phyloP scores from a whole-genome alignment of 2,329 filamentous ascomycete genomes.

The Talaromyces islandicus region DNA sequence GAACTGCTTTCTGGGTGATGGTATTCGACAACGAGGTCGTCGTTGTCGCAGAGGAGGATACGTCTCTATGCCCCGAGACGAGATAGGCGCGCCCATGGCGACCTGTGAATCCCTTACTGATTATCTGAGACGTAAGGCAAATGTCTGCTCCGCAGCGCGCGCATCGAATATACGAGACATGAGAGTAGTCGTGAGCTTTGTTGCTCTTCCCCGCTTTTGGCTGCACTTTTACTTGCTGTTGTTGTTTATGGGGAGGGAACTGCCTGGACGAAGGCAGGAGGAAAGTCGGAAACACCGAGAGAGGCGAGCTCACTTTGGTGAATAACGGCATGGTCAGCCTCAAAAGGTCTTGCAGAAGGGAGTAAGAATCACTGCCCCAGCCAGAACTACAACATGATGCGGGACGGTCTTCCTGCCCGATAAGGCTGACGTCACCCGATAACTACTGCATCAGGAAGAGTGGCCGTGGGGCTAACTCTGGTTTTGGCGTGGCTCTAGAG shows the following conservation, averaged over 20 bases:
- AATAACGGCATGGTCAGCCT: neutral
- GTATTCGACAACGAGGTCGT: slow-evolving; percentile 52
- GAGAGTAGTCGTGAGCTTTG: slow-evolving; percentile 10
- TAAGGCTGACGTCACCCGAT: neutral
- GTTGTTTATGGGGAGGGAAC: slow-evolving; percentile 35
- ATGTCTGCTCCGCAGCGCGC: slow-evolving; percentile 55
- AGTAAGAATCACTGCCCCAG: neutral
- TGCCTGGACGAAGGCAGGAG: slow-evolving; percentile 20
- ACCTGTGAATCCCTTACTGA: slow-evolving; percentile 61
- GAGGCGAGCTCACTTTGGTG: neutral
- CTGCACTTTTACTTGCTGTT: neutral
- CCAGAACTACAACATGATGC: neutral
- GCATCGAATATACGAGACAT: slow-evolving; percentile 54
- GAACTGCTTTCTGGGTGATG: slow-evolving; percentile 49
- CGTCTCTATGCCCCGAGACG: slow-evolving; percentile 39
- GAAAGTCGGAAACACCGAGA: slow-evolving; percentile 6
- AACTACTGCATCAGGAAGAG: neutral
- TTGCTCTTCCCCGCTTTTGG: neutral
- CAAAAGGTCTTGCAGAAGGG: neutral
- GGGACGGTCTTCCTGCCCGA: neutral
- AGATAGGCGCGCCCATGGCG: slow-evolving; percentile 60
- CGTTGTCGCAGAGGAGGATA: neutral
- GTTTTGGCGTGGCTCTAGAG: neutral
- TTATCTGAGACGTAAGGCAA: slow-evolving; percentile 54
- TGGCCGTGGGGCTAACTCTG: neutral